Percentiles rank a stretch among this genome's conserved stretches.
Evolutionary conservation across 2,329 filamentous ascomycete species (phyloP).

Genomic region (Aureobasidium sp.): DNA sequence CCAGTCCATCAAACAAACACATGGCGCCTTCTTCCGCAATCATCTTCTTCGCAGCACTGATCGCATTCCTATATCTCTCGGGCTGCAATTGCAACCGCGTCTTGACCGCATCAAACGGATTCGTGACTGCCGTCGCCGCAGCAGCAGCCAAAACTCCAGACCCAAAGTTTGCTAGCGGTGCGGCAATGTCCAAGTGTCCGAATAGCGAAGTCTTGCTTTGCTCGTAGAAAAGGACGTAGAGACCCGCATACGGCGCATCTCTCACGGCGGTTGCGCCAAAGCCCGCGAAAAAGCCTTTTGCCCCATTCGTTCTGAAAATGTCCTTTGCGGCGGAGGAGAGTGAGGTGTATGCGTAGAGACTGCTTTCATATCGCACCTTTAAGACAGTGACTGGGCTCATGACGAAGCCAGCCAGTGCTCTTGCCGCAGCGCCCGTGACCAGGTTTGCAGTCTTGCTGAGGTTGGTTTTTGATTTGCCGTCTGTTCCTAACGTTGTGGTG

Average conservation of each 20-base stretch:
- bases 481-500: constrained; percentile 8
- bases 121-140: constrained; percentile 79
- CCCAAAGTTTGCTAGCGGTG: constrained; percentile 56
- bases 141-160: constrained; percentile 76
- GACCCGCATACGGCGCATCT: constrained; percentile 92
- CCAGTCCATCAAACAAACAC: constrained; percentile 79
- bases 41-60: constrained; percentile 71
- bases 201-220: constrained; percentile 56
- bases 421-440: constrained; percentile 72
- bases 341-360: constrained; percentile 74
- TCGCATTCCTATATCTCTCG: constrained; percentile 71
- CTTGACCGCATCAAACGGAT: constrained; percentile 95
- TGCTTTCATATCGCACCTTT: constrained; percentile 93
- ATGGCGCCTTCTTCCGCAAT: constrained; percentile 70
- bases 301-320: constrained; percentile 65
- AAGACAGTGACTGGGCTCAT: constrained; percentile 96
- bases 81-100: constrained; percentile 91
- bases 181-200: constrained; percentile 49
- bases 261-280: constrained; percentile 89
- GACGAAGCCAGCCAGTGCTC: constrained; percentile 79
- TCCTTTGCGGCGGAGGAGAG: constrained; percentile 65
- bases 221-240: constrained; percentile 94
- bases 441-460: constrained; percentile 81
- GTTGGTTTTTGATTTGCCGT: constrained; percentile 34
- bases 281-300: constrained; percentile 83